These are phyloP conservation scores for Suillus plorans DNA, from an alignment of 768 basidiomycete genomes.

Conservation along the genomic window DNA sequence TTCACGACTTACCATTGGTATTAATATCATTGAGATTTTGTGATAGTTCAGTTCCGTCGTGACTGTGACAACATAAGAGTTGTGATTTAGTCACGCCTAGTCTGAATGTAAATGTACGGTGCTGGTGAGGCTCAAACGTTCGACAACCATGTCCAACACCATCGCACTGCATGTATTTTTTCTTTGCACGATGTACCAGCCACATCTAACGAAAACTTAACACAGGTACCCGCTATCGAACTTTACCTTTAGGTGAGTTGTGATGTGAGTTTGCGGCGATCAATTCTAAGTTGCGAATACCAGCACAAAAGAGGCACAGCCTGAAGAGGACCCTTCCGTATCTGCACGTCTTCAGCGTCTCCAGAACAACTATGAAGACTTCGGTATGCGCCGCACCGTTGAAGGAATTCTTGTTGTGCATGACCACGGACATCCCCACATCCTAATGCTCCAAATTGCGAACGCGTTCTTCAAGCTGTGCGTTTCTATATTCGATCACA, in stretches of 20 bases:
- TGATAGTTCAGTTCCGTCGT: neutral
- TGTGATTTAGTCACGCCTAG: slow-evolving; percentile 16
- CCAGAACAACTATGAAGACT: slow-evolving; percentile 95
- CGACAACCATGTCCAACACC: slow-evolving; percentile 48
- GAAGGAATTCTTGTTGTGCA: slow-evolving; percentile 80
- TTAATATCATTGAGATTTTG: neutral
- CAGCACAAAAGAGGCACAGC: slow-evolving; percentile 95
- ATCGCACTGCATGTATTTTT: slow-evolving; percentile 43
- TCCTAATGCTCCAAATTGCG: slow-evolving; percentile 97
- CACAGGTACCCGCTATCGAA: slow-evolving; percentile 81
- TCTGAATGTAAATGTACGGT: neutral
- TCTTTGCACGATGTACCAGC: neutral
- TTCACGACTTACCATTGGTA: slow-evolving; percentile 16
- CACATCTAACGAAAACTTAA: slow-evolving; percentile 6
- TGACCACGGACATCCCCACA: slow-evolving; percentile 96
- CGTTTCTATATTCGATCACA: slow-evolving; percentile 27
- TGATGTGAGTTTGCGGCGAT: slow-evolving; percentile 1
- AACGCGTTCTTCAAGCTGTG: slow-evolving; percentile 99
- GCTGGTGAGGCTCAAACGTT: slow-evolving; percentile 16
- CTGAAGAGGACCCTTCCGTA: slow-evolving; percentile 96
- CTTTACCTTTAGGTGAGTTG: slow-evolving; percentile 80
- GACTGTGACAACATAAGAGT: neutral
- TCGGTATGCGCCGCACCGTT: slow-evolving; percentile 94
- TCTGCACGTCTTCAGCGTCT: slow-evolving; percentile 91
- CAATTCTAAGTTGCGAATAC: neutral